Evolutionary conservation across 306 rosid species (phyloP), one percentile per base, ranked within the genome.

Genomic region (Ochetophila trinervis): DNA sequence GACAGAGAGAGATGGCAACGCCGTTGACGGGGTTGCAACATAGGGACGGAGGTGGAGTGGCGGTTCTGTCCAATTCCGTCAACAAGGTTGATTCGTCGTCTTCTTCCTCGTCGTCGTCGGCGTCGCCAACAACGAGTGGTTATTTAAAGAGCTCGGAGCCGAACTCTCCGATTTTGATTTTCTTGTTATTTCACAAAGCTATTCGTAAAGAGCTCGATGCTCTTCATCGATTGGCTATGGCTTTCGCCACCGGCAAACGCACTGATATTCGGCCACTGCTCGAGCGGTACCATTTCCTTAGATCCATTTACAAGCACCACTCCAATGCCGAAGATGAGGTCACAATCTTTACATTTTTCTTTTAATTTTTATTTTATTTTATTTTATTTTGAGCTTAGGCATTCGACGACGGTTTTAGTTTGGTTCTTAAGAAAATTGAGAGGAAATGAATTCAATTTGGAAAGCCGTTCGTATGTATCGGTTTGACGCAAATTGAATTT

Each of bases 311-410:
- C 73, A 85, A 83, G 78, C 90, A 90, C 76, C 97, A 94, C 80
- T 84, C 86, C 90, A 86, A 84, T 94, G 99, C 97, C 27, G 99
- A 94, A 83, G 99, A 94, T 73, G 97, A 94, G 99, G 99, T 93
- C 58, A 40, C 66, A 42, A 55, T 77, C 74, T 79, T 74, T 36
- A 13, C 8, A 42, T 45, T 4, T 54, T 42, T n/a, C 9, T 22
- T 20, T 4, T 40, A 23, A 23, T 24, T 48, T 73, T 64, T 63
- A 0, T 69, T 36, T 80, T 24, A 50, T 24, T 60, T 45, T n/a
- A n/a, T n/a, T n/a, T n/a, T n/a, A n/a, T n/a, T n/a, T n/a, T 23
- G 48, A 40, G 32, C 8, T 53, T 58, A 2, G 5, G 14, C 49
- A 23, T 59, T 50, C 34, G 55, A 40, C 45, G 10, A 34, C 18